These are phyloP conservation scores for Elongisporangium undulatum DNA, from an alignment of 352 stramenopile species.

Conservation along the genomic window DNA sequence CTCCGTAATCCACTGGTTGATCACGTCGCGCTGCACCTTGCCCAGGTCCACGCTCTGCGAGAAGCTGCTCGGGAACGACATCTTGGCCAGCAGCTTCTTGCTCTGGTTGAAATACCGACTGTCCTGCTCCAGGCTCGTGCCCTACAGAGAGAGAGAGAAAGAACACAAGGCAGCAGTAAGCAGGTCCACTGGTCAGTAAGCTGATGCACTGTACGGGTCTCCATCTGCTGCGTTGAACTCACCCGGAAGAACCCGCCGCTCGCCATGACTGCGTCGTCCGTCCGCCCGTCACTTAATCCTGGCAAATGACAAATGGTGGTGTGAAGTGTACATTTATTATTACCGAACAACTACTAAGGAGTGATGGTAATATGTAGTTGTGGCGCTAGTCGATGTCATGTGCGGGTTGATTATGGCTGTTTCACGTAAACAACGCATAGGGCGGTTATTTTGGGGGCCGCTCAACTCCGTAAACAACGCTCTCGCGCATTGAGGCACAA, in stretches of 20 bases:
- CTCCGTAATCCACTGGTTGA: conserved; percentile 86
- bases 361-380: too few relatives aligned
- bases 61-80: conserved; percentile 80
- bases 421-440: not conserved
- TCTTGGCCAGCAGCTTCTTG: conserved; percentile 87
- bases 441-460: not conserved
- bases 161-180: not conserved
- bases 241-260: not conserved
- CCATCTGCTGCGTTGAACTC: not conserved
- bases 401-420: too few relatives aligned
- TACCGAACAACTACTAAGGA: too few relatives aligned
- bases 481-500: too few relatives aligned
- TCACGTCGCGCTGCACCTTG: conserved; percentile 90
- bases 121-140: conserved; percentile 74
- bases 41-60: conserved; percentile 77
- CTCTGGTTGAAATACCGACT: conserved; percentile 82
- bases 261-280: not conserved
- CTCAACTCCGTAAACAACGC: not conserved
- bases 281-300: not conserved
- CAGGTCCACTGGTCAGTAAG: not conserved
- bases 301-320: not conserved
- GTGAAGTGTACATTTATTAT: not conserved
- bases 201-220: not conserved
- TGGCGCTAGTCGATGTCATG: too few relatives aligned
- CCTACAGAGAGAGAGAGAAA: conserved; percentile 12